phyloP scores from a whole-genome alignment of 495 filamentous ascomycete species.

The Parathielavia hyrcaniae region DNA sequence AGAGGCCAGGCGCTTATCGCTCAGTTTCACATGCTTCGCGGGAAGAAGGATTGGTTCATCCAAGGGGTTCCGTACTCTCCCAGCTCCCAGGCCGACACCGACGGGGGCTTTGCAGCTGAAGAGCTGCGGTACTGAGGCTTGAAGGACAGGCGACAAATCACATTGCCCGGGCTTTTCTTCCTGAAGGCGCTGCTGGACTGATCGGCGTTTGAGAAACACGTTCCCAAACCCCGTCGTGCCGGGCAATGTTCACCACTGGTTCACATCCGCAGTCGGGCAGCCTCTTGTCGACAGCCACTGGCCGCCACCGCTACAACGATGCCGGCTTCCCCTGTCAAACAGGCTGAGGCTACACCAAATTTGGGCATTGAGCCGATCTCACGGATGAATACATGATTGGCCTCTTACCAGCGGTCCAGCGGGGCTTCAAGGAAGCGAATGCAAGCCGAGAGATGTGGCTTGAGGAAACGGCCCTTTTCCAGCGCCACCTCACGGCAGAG shows the following conservation, averaged over 20 bases:
- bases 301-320: neutral
- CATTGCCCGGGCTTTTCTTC: neutral
- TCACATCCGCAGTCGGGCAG: too few relatives aligned
- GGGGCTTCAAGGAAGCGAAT: neutral
- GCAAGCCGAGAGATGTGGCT: slow-evolving; percentile 21
- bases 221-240: too few relatives aligned
- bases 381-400: slow-evolving; percentile 10
- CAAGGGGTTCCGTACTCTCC: neutral
- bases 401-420: neutral
- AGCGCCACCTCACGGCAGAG: slow-evolving; percentile 13
- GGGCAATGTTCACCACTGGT: neutral
- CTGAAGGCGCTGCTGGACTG: neutral
- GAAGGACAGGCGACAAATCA: slow-evolving; percentile 8
- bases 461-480: slow-evolving; percentile 23
- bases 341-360: slow-evolving; percentile 5
- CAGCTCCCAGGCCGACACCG: neutral
- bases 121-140: neutral
- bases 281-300: slow-evolving; percentile 3
- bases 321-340: neutral
- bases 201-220: neutral
- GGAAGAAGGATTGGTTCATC: neutral
- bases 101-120: neutral
- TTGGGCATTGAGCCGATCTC: slow-evolving; percentile 3
- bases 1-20: too few relatives aligned
- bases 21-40: neutral